Percentiles rank a stretch among this genome's conserved stretches.
Conservation (phyloP, 2,329 filamentous ascomycete genomes). For the Aplosporella prunicola region DNA sequence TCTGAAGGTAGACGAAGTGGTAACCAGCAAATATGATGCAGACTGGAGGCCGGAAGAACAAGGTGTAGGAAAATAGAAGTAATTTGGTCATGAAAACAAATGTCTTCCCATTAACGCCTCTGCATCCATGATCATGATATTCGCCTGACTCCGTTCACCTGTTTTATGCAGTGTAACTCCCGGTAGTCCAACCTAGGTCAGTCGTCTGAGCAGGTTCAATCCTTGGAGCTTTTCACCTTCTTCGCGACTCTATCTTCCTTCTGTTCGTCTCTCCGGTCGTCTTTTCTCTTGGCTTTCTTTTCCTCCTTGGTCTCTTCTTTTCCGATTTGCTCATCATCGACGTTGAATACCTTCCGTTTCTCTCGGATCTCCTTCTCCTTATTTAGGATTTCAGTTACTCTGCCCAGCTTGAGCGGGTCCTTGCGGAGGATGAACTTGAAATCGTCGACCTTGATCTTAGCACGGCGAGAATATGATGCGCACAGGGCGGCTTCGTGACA, state of each 20-base stretch:
- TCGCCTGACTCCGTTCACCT: no score
- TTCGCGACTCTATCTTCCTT: conserved; percentile 23
- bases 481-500: conserved; percentile 81
- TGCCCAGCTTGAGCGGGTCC: conserved; percentile 76
- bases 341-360: conserved; percentile 65
- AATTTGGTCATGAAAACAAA: no score
- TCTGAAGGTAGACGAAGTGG: conserved; percentile 59
- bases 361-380: conserved; percentile 82
- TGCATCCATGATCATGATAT: no score
- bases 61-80: conserved; percentile 15
- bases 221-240: conserved; percentile 14
- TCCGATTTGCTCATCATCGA: conserved; percentile 54
- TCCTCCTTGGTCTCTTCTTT: conserved; percentile 42
- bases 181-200: no score
- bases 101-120: no score
- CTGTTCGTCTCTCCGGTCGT: conserved; percentile 20
- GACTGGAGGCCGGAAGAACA: conserved; percentile 42
- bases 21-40: conserved; percentile 59
- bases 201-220: background rate
- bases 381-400: conserved; percentile 80
- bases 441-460: conserved; percentile 97
- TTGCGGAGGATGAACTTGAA: conserved; percentile 89
- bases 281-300: conserved; percentile 33
- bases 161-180: no score
- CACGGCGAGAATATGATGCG: conserved; percentile 76